These are phyloP conservation scores for Aspergillus nanangensis DNA, from an alignment of 495 filamentous ascomycete genomes.

Conservation along the genomic window DNA sequence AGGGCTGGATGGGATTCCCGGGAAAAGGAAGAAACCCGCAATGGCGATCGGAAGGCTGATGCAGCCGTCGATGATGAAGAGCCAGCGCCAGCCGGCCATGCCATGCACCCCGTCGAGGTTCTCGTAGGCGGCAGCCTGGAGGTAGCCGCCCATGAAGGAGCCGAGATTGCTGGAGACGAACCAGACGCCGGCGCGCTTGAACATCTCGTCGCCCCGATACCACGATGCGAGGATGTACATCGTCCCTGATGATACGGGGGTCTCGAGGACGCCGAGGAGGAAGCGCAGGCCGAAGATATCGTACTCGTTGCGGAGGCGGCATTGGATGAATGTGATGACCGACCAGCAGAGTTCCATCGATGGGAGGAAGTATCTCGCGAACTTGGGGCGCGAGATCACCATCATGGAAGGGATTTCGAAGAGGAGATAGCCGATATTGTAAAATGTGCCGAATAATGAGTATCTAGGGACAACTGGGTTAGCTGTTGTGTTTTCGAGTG, in stretches of 20 bases:
- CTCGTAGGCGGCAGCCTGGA: constrained; percentile 46
- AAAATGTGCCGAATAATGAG: constrained; percentile 16
- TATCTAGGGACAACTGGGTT: background rate
- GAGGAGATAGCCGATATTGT: constrained; percentile 17
- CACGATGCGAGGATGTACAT: constrained; percentile 35
- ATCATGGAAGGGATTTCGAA: constrained; percentile 17
- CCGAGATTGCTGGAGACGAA: constrained; percentile 59
- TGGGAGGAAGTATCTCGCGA: constrained; percentile 12
- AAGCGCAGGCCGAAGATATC: constrained; percentile 40
- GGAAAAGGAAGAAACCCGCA: constrained; percentile 66
- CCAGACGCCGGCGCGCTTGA: constrained; percentile 46
- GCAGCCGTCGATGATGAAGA: constrained; percentile 56
- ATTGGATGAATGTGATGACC: constrained; percentile 7
- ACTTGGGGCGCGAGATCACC: constrained; percentile 9
- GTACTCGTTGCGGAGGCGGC: constrained; percentile 7
- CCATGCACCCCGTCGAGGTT: constrained; percentile 28
- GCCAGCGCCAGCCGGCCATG: constrained; percentile 77
- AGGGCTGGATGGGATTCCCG: constrained; percentile 47
- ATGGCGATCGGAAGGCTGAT: constrained; percentile 63
- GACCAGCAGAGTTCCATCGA: constrained; percentile 11
- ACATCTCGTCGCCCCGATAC: constrained; percentile 47
- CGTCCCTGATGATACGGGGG: constrained; percentile 43
- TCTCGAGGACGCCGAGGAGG: constrained; percentile 60
- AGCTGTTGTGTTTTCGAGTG: background rate
- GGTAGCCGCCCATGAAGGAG: constrained; percentile 57